A percentile compares a stretch with the other conserved stretches of the same genome.
These are phyloP conservation scores for Lasiosphaeriaceae sp. DNA, from an alignment of 495 filamentous ascomycete species.

Conservation along the genomic window DNA sequence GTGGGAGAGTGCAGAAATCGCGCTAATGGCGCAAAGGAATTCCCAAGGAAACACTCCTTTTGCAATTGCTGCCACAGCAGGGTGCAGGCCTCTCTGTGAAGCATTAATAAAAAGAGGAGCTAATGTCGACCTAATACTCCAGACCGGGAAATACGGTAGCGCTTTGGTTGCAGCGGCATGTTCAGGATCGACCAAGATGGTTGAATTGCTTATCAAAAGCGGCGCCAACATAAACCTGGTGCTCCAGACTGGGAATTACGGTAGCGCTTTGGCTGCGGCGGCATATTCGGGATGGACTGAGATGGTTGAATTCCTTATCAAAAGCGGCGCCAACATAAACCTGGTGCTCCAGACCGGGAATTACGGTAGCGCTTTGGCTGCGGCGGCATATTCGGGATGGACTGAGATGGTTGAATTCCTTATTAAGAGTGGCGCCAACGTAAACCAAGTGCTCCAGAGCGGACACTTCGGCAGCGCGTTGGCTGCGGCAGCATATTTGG, in stretches of 20 bases:
- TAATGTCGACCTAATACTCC: conserved; percentile 16
- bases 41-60: conserved; percentile 2
- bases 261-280: neutral
- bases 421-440: neutral
- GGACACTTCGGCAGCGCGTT: neutral
- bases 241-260: neutral
- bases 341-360: conserved; percentile 7
- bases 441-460: neutral
- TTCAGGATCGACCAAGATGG: neutral
- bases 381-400: neutral
- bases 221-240: neutral
- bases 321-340: conserved; percentile 31
- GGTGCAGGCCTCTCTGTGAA: neutral
- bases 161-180: conserved; percentile 25
- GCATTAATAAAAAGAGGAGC: conserved; percentile 17
- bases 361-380: conserved; percentile 10
- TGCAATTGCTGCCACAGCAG: conserved; percentile 1
- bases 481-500: neutral
- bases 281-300: conserved; percentile 6
- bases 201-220: neutral
- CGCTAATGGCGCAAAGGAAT: neutral
- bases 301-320: conserved; percentile 17
- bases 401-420: neutral
- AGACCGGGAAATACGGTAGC: conserved; percentile 19
- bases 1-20: conserved; percentile 21